Conservation (phyloP, 495 filamentous ascomycete genomes). For the Penicillium maclennaniae region DNA sequence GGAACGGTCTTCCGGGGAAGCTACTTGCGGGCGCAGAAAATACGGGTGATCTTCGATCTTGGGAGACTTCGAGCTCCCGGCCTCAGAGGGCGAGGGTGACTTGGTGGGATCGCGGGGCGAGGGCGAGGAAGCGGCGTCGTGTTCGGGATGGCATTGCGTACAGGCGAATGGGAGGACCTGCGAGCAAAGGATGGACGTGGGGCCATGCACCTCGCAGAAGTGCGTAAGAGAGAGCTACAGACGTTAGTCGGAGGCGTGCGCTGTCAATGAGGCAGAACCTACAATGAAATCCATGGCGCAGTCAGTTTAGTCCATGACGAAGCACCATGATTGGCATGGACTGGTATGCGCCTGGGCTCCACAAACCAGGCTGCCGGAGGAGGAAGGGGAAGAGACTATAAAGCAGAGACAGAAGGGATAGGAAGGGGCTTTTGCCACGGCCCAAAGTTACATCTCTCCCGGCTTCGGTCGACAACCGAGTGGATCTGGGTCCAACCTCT, state of each 20-base stretch:
- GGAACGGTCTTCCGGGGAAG: conserved; percentile 30
- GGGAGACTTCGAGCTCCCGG: conserved; percentile 19
- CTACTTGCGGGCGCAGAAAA: conserved; percentile 35
- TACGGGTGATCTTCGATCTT: conserved; percentile 47
- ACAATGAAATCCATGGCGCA: conserved; percentile 49
- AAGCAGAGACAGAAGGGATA: conserved; percentile 7
- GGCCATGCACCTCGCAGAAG: conserved; percentile 94
- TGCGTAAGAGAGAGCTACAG: conserved; percentile 85
- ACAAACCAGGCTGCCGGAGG: conserved; percentile 18
- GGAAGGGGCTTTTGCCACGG: conserved; percentile 21
- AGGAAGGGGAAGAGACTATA: conserved; percentile 1
- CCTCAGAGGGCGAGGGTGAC: conserved; percentile 6
- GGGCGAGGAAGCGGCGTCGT: conserved; percentile 29
- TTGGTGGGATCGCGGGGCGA: conserved; percentile 26
- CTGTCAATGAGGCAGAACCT: conserved; percentile 15
- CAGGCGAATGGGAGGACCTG: conserved; percentile 80
- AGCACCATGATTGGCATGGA: conserved; percentile 29
- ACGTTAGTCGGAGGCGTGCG: not conserved
- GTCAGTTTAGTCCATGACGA: conserved; percentile 34
- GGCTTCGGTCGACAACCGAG: conserved; percentile 14
- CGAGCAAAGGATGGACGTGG: conserved; percentile 92
- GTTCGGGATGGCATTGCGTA: conserved; percentile 58
- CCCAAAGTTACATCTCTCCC: conserved; percentile 10
- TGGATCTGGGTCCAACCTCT: conserved; percentile 14
- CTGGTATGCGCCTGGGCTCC: conserved; percentile 21